Evolutionary conservation across 2,329 filamentous ascomycete species (phyloP).

Genomic region (Harringtonia aguacate): DNA sequence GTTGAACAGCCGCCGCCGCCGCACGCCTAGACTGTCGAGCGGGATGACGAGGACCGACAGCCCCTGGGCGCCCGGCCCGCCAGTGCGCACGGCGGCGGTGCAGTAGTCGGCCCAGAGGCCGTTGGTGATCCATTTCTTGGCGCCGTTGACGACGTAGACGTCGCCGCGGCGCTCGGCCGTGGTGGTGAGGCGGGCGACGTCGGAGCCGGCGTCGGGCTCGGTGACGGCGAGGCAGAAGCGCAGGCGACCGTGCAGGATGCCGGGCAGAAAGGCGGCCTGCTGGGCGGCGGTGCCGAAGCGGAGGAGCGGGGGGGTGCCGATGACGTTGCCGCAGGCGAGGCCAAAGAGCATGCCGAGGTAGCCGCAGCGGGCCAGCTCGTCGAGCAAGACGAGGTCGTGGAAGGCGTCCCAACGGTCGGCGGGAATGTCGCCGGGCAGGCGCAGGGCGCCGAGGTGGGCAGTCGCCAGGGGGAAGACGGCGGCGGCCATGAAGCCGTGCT

Average conservation of each 20-base stretch:
- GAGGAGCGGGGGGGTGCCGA: conserved; percentile 14
- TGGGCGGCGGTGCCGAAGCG: conserved; percentile 6
- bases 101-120: conserved; percentile 67
- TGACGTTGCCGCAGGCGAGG: conserved; percentile 19
- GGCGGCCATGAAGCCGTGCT: too few relatives aligned
- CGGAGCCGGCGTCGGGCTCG: conserved; percentile 74
- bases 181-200: conserved; percentile 69
- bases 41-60: conserved; percentile 67
- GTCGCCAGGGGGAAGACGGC: too few relatives aligned
- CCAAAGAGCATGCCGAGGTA: conserved; percentile 21
- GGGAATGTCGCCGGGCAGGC: too few relatives aligned
- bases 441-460: too few relatives aligned
- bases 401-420: conserved; percentile 90
- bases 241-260: conserved; percentile 59
- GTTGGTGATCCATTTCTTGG: conserved; percentile 79
- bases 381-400: conserved; percentile 64
- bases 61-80: conserved; percentile 60
- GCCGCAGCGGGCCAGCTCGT: conserved; percentile 53
- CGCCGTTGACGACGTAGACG: conserved; percentile 61
- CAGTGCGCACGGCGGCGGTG: conserved; percentile 44
- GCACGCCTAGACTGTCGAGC: conserved; percentile 42
- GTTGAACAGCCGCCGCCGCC: conserved; percentile 55
- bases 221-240: conserved; percentile 81
- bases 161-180: conserved; percentile 66
- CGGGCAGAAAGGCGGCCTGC: not conserved